Evolutionary conservation across 2,329 filamentous ascomycete genomes (phyloP), one percentile per base, ranked within the genome.

Genomic region (Alternaria dauci): DNA sequence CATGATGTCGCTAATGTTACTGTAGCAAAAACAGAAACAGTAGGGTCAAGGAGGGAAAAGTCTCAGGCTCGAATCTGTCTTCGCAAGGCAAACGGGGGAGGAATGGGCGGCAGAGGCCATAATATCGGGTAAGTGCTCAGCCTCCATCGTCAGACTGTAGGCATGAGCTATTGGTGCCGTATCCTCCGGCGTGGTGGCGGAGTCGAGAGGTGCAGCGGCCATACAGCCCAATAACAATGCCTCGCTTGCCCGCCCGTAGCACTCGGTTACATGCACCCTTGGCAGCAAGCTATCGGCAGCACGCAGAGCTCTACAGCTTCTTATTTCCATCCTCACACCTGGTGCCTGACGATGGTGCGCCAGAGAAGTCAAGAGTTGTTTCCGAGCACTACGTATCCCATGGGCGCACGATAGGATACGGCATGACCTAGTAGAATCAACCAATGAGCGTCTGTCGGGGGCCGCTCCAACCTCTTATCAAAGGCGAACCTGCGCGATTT

Each of bases 1-100:
- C 76, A 79, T 79, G 66, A 61, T 72, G 69, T 71, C 61, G 66
- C 61, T 9, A 36, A 41, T 18, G 20, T 38, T 34, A 25, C 7
- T 28, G 51, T 43, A 42, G 14, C 39, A 34, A 42, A 18, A 14
- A 34, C n/a, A 23, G 11, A 42, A 41, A 16, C 41, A 42, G 52
- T 26, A 28, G 32, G 42, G 28, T 23, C 48, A 18, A 47, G 32
- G 44, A n/a, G 44, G 51, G n/a, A 18, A n/a, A 36, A 48, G 28
- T 26, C 52, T 41, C 25, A 30, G 43, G 30, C n/a, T 50, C 46
- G 30, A 42, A n/a, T 51, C 23, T 36, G 30, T 32, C 34, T 47
- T 52, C 43, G 48, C 18, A 26, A 54, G 46, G 34, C 20, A 42
- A 52, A 34, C 48, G 51, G 38, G 44, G 39, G 28, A 43, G 36